Evolutionary conservation across 1,139 yeast genomes (phyloP).

Genomic region (Wickerhamomyces sp.): DNA sequence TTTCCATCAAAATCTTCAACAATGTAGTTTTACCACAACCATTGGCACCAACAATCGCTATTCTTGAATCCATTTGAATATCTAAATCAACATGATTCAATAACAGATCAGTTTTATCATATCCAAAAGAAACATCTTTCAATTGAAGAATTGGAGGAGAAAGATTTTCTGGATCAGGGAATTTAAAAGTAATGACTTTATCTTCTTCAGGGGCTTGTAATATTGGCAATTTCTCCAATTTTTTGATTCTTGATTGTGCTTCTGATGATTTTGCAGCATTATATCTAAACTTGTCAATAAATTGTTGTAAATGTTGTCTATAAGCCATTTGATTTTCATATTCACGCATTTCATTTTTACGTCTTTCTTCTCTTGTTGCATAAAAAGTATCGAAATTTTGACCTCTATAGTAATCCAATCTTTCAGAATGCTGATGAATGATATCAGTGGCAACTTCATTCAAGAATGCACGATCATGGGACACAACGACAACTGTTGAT

Average conservation of each 20-base stretch:
- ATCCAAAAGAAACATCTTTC: conserved; percentile 84
- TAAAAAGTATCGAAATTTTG: conserved; percentile 91
- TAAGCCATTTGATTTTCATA: conserved; percentile 96
- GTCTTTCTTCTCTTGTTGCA: conserved; percentile 90
- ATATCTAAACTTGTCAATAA: conserved; percentile 93
- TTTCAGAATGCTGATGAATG: conserved; percentile 94
- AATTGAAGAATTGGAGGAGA: conserved; percentile 94
- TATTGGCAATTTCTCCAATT: conserved; percentile 87
- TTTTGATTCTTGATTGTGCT: conserved; percentile 96
- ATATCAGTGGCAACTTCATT: conserved; percentile 98
- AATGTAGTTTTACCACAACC: conserved; percentile 99
- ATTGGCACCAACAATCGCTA: conserved; percentile 96
- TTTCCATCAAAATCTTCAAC: conserved; percentile 79
- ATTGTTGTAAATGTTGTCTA: conserved; percentile 87
- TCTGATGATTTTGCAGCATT: conserved; percentile 97
- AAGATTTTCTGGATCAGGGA: conserved; percentile 90
- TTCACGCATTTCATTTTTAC: conserved; percentile 89
- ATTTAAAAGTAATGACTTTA: conserved; percentile 74
- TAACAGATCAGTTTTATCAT: conserved; percentile 54
- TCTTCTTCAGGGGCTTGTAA: conserved; percentile 96
- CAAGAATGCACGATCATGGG: conserved; percentile 95
- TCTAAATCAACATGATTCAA: conserved; percentile 80
- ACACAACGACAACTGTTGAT: conserved; percentile 88
- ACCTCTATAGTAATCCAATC: conserved; percentile 93
- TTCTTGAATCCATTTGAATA: conserved; percentile 89